Evolutionary conservation across 2,329 filamentous ascomycete genomes (phyloP), one percentile per base, ranked within the genome.

Genomic region (Claviceps paspali): DNA sequence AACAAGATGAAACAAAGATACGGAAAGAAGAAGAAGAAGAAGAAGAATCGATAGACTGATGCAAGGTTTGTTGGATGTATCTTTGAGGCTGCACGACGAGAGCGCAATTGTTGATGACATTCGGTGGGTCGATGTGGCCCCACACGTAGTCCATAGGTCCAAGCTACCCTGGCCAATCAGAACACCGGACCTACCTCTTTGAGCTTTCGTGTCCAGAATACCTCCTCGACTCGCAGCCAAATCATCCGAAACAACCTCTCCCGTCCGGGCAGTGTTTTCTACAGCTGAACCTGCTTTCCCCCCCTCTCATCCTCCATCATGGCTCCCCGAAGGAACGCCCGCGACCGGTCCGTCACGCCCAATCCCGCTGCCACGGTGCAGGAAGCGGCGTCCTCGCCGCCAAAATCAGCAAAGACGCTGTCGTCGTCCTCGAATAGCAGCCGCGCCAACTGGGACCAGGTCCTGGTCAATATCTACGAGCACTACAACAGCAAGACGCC

Each of bases 401-500:
- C 33, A 6, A 19, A 29, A 18, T 6, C 40, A 19, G 11, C n/a
- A 34, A 37, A 37, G 38, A 41, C 11, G 11, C 4, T 14, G n/a
- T 15, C 21, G 18, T 32, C 31, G 23, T 11, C 38, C 32, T 23
- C 46, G 30, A 56, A 51, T 41, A 40, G 38, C 36, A 41, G 49
- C 45, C 49, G 55, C 38, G 51, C 52, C 42, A 59, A 54, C 47
- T 66, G 66, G 61, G 54, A 66, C 52, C 66, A 79, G 50, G 82
- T 92, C 45, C 64, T 78, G 30, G 50, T 68, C 39, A 77, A 76
- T 53, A 68, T 95, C 48, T 81, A 79, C 71, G 65, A 76, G 49
- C 76, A 84, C 60, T 98, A 98, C 61, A 57, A 79, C 38, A 65
- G 79, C 47, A 70, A 76, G 48, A 98, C 91, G 31, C 78, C 88